Conservation (phyloP, 257 asterid species). For the Ilex asprella region DNA sequence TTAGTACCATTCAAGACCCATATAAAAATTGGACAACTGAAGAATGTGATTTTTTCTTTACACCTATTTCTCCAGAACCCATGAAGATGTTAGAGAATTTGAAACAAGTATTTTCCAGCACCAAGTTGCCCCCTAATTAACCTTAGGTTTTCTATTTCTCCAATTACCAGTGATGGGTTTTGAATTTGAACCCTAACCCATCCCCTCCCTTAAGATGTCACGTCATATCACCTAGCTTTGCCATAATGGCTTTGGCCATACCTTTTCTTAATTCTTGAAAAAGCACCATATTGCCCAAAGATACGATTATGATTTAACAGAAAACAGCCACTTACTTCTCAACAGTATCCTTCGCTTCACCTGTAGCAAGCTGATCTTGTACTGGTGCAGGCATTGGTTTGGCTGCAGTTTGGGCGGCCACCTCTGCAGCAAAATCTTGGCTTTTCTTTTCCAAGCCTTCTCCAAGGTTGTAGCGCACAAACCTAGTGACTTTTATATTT, state of each 20-base stretch:
- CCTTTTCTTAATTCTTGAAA: background rate
- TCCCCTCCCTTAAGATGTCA: too few species aligned
- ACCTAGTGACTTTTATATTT: conserved; percentile 83
- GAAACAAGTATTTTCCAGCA: too few species aligned
- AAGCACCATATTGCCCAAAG: background rate
- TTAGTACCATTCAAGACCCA: too few species aligned
- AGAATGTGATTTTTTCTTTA: too few species aligned
- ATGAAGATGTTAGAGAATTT: too few species aligned
- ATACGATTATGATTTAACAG: conserved; percentile 1
- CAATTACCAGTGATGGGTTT: too few species aligned
- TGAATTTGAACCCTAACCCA: too few species aligned
- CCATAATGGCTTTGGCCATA: background rate
- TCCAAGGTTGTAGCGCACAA: conserved; percentile 78
- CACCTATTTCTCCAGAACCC: too few species aligned
- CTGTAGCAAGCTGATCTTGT: conserved; percentile 44
- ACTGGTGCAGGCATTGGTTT: conserved; percentile 45
- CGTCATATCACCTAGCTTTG: too few species aligned
- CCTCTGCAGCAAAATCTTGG: conserved; percentile 97
- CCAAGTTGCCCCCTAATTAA: too few species aligned
- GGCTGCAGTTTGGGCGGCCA: conserved; percentile 90
- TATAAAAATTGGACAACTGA: too few species aligned
- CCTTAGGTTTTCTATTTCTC: too few species aligned
- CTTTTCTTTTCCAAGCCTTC: conserved; percentile 95
- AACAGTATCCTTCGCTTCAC: conserved; percentile 41
- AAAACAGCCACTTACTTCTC: conserved; percentile 48